These are phyloP conservation scores for Cytospora piceae DNA, from an alignment of 2,329 filamentous ascomycete species.

Conservation along the genomic window DNA sequence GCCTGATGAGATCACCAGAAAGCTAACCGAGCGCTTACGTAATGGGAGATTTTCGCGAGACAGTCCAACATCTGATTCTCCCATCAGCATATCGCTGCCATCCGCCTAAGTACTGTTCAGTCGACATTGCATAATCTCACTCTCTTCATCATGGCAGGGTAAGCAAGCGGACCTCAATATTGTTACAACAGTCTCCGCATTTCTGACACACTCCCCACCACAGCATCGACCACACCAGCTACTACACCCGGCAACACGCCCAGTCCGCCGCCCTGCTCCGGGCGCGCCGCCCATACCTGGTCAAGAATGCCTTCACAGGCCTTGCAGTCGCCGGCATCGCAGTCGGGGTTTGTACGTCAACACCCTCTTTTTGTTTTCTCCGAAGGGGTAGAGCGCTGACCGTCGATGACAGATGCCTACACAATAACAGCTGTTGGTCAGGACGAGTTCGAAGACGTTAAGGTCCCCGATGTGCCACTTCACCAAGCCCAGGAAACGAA, in stretches of 20 bases:
- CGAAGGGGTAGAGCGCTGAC: not conserved
- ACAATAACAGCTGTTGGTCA: slow-evolving; percentile 85
- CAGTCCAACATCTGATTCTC: slow-evolving; percentile 27
- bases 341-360: slow-evolving; percentile 80
- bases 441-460: slow-evolving; percentile 95
- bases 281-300: slow-evolving; percentile 85
- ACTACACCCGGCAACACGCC: slow-evolving; percentile 87
- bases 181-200: no score
- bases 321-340: slow-evolving; percentile 74
- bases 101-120: not conserved
- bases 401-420: slow-evolving; percentile 53
- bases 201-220: not conserved
- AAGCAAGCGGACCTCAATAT: not conserved
- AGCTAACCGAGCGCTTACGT: slow-evolving; percentile 19
- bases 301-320: slow-evolving; percentile 87
- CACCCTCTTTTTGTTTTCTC: not conserved
- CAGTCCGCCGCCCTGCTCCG: slow-evolving; percentile 89
- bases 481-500: slow-evolving; percentile 37
- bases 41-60: slow-evolving; percentile 15
- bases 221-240: slow-evolving; percentile 64
- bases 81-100: not conserved
- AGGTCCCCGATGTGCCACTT: slow-evolving; percentile 74
- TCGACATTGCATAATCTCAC: slow-evolving; percentile 6
- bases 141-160: slow-evolving; percentile 29
- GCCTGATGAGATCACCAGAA: slow-evolving; percentile 25